These are phyloP conservation scores for Hanseniaspora vineae DNA, from an alignment of 805 yeast genomes.

Conservation along the genomic window DNA sequence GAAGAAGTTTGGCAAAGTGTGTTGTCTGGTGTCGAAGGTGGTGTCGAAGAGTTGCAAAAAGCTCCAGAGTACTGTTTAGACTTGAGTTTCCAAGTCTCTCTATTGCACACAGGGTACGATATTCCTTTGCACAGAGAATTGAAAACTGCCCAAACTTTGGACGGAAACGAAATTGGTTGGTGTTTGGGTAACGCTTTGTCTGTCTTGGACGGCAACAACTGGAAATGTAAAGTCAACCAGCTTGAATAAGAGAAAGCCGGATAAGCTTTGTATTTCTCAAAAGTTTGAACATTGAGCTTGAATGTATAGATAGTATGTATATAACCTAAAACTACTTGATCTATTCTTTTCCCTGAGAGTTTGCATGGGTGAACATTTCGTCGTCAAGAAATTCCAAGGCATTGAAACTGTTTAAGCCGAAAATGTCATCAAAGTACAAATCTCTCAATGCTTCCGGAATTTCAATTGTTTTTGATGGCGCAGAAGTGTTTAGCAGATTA, in stretches of 20 bases:
- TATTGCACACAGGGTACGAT: constrained; percentile 93
- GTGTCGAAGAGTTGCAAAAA: constrained; percentile 48
- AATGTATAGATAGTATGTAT: background rate
- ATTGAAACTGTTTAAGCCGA: background rate
- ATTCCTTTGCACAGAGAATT: constrained; percentile 83
- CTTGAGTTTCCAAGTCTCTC: constrained; percentile 75
- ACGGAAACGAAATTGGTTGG: constrained; percentile 92
- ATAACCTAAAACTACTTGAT: background rate
- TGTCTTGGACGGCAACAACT: constrained; percentile 54
- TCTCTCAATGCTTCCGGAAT: background rate
- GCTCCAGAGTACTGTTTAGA: constrained; percentile 96
- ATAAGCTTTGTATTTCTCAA: no score
- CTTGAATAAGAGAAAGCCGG: constrained; percentile 1
- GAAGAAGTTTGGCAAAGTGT: constrained; percentile 57
- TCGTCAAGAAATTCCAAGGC: constrained; percentile 2
- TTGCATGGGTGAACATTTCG: constrained; percentile 3
- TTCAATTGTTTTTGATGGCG: background rate
- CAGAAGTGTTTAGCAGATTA: background rate
- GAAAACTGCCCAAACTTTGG: constrained; percentile 82
- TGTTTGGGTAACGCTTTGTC: constrained; percentile 97
- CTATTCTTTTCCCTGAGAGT: background rate
- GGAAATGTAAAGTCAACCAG: constrained; percentile 42
- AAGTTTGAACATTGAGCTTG: no score
- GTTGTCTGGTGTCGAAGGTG: constrained; percentile 52
- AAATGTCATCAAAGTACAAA: background rate